Evolutionary conservation across 331 rosid species (phyloP), one percentile per base, ranked within the genome.

Genomic region (Quercus tomentella): DNA sequence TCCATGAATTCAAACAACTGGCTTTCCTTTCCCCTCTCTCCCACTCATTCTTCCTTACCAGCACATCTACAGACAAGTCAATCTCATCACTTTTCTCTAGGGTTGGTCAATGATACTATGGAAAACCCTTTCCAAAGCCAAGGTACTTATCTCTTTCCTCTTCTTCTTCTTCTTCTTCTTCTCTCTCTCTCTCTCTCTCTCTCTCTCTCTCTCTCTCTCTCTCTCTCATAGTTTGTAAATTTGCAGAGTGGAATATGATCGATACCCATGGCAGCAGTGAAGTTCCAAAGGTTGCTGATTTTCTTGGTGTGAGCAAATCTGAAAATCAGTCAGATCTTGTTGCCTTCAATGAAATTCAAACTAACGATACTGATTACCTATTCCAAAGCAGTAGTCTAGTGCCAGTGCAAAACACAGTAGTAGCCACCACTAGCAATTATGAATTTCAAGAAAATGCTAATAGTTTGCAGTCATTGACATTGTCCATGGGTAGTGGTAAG

Each of bases 11-110:
- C 96, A 84, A 95, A 95, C 88, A 95, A 93, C 91, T 95, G 99
- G 98, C 97, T 95, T 56, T 93, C 99, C 1, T 95, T 91, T 82
- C 99, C 99, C 66, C 96, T 95, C 73, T 92, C 97, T 21, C 99
- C 98, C 15, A 80, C 93, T 76, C 90, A 91, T 82, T 85, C 99
- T 80, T 88, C 98, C 2, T 74, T 91, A 65, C 92, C 97, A 7
- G 28, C 92, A 41, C 89, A 91, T 71, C 89, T 90, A 16, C 94
- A 94, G 80, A 76, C 92, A 10, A 77, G 92, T 62, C 98, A 88
- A 33, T 77, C 90, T 78, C 97, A 92, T 86, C 98, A 90, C 7
- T 93, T 93, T 81, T 87, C 99, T 72, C 92, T 93, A 83, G 97
- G 98, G 7, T 76, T 91, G 75, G 94, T 88, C 66, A 91, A 82